A percentile compares a stretch with the other conserved stretches of the same genome.
Evolutionary conservation across 2,329 filamentous ascomycete genomes (phyloP).

Genomic region (Zasmidium cellare): DNA sequence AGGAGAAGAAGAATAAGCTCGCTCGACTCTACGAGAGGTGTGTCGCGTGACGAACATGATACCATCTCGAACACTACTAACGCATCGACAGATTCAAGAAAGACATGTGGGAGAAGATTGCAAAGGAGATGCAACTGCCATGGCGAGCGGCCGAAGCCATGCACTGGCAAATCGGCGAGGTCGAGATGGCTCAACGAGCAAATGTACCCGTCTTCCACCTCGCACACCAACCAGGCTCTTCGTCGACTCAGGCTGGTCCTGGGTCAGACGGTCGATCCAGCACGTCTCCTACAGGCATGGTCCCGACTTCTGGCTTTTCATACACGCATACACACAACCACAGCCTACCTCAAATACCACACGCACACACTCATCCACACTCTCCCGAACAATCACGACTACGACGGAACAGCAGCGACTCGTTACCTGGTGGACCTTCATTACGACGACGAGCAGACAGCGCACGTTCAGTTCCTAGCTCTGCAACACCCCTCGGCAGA

Average conservation of each 20-base stretch:
- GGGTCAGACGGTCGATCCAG: conserved; percentile 24
- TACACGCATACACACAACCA: conserved; percentile 35
- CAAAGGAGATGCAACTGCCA: conserved; percentile 90
- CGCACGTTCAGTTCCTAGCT: conserved; percentile 28
- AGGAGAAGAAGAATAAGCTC: conserved; percentile 96
- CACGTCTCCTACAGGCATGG: conserved; percentile 27
- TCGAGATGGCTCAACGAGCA: conserved; percentile 89
- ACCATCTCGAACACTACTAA: conserved; percentile 6
- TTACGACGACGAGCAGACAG: conserved; percentile 33
- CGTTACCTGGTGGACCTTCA: conserved; percentile 22
- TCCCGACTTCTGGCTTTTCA: conserved; percentile 13
- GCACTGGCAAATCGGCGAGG: conserved; percentile 95
- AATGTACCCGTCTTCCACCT: conserved; percentile 81
- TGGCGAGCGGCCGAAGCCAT: conserved; percentile 96
- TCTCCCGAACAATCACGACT: conserved; percentile 30
- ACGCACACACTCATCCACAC: conserved; percentile 26
- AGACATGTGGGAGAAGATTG: conserved; percentile 96
- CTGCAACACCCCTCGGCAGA: conserved; percentile 17
- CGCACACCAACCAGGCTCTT: conserved; percentile 30
- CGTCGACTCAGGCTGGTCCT: conserved; percentile 19
- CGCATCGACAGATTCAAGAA: conserved; percentile 77
- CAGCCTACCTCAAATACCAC: conserved; percentile 34
- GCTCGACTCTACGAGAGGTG: conserved; percentile 94
- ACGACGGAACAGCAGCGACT: conserved; percentile 28
- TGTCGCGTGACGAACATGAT: conserved; percentile 31